phyloP scores from a whole-genome alignment of 176 grass and related monocot species.

The Cymbopogon citratus region DNA sequence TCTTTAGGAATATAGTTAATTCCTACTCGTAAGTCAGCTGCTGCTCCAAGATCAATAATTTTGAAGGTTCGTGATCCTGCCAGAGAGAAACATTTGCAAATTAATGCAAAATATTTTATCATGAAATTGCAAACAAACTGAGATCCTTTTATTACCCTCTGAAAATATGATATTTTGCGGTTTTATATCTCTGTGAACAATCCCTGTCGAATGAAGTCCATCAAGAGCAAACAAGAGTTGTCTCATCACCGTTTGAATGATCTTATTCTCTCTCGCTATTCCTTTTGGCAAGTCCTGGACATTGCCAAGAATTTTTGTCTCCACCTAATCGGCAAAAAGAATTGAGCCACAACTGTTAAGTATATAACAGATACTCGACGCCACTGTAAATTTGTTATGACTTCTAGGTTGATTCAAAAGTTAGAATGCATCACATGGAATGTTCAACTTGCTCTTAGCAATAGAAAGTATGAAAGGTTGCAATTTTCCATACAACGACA shows the following conservation, averaged over 20 bases:
- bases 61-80: slow-evolving; percentile 74
- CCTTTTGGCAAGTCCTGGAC: slow-evolving; percentile 82
- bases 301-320: slow-evolving; percentile 93
- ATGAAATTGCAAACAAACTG: background rate
- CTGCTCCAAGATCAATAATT: slow-evolving; percentile 98
- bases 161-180: slow-evolving; percentile 99
- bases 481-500: background rate
- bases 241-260: slow-evolving; percentile 92
- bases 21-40: slow-evolving; percentile 88
- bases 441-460: background rate
- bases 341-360: background rate
- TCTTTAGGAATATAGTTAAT: slow-evolving; percentile 99
- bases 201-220: slow-evolving; percentile 92
- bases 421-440: background rate
- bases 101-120: background rate
- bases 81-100: slow-evolving; percentile 15
- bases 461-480: background rate
- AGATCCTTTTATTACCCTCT: slow-evolving; percentile 53
- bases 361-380: background rate
- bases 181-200: slow-evolving; percentile 97
- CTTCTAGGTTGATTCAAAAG: background rate
- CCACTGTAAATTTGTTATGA: background rate
- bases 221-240: slow-evolving; percentile 96
- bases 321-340: slow-evolving; percentile 56
- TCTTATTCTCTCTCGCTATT: slow-evolving; percentile 80